A percentile compares a stretch with the other conserved stretches of the same genome.
These are phyloP conservation scores for Pichia sp. DNA, from an alignment of 1,139 yeast species.

Conservation along the genomic window DNA sequence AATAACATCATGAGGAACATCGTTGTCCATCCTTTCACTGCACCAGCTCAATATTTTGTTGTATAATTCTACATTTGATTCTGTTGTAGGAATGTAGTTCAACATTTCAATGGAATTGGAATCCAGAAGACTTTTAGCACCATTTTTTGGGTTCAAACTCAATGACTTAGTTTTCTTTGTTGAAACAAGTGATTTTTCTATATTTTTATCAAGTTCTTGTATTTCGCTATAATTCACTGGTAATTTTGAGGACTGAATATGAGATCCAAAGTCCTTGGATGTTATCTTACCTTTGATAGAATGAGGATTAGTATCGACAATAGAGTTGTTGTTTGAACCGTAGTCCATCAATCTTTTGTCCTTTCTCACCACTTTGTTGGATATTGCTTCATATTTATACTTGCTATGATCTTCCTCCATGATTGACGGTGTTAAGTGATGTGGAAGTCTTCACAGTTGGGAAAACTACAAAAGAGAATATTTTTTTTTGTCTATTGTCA, in stretches of 20 bases:
- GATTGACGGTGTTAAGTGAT: not conserved
- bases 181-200: conserved; percentile 3
- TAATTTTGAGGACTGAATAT: conserved; percentile 8
- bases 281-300: conserved; percentile 62
- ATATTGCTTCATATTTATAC: conserved; percentile 58
- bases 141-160: conserved; percentile 3
- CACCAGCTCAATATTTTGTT: conserved; percentile 44
- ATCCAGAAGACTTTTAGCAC: conserved; percentile 21
- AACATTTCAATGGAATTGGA: conserved; percentile 30
- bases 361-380: conserved; percentile 62
- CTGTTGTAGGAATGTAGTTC: conserved; percentile 44
- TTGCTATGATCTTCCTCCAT: conserved; percentile 21
- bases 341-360: conserved; percentile 42
- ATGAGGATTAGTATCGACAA: conserved; percentile 52
- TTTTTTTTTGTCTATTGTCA: too few species aligned
- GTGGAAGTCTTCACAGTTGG: too few species aligned
- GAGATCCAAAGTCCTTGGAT: conserved; percentile 61
- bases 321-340: conserved; percentile 32
- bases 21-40: conserved; percentile 38
- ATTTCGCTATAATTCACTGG: conserved; percentile 7
- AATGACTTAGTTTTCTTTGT: not conserved
- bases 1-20: conserved; percentile 48
- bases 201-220: conserved; percentile 13
- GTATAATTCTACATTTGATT: conserved; percentile 35
- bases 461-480: too few species aligned